Evolutionary conservation across 768 basidiomycete species (phyloP).

Genomic region (Rhizopogon sp.): DNA sequence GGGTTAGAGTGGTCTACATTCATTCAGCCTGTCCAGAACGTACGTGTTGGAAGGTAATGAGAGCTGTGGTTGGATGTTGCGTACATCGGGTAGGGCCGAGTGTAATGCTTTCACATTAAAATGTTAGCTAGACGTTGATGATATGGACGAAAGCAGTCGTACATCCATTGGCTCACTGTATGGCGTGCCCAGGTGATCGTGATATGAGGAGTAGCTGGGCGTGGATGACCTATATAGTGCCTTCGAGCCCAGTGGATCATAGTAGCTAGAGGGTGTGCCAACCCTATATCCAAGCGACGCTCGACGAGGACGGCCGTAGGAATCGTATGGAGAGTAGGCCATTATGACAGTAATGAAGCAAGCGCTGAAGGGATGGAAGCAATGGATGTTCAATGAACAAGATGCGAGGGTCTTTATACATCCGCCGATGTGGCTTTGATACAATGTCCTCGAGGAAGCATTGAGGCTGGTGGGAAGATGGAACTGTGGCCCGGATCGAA

Average conservation of each 20-base stretch:
- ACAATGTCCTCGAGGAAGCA: conserved; percentile 25
- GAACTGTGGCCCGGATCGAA: conserved; percentile 7
- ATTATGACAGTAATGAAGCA: conserved; percentile 21
- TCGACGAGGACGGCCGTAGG: conserved; percentile 20
- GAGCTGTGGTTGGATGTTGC: conserved; percentile 32
- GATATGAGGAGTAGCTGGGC: conserved; percentile 5
- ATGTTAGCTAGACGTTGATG: conserved; percentile 1
- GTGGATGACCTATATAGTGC: not conserved
- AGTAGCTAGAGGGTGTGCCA: conserved; percentile 9
- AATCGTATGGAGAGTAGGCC: conserved; percentile 31
- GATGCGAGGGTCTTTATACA: conserved; percentile 19
- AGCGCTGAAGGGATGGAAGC: conserved; percentile 1
- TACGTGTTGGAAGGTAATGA: conserved; percentile 40
- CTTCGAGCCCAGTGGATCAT: not conserved
- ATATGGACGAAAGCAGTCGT: not conserved
- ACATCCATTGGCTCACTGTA: conserved; percentile 38
- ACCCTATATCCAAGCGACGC: conserved; percentile 29
- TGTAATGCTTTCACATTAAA: conserved; percentile 27
- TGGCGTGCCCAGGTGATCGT: conserved; percentile 10
- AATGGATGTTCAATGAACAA: not conserved
- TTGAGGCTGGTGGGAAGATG: conserved; percentile 19
- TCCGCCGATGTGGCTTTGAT: conserved; percentile 6
- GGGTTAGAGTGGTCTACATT: not conserved
- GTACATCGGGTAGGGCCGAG: conserved; percentile 46
- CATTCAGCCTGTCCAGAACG: conserved; percentile 7